Evolutionary conservation across 495 filamentous ascomycete species (phyloP).

Genomic region (Aspergillus affinis): DNA sequence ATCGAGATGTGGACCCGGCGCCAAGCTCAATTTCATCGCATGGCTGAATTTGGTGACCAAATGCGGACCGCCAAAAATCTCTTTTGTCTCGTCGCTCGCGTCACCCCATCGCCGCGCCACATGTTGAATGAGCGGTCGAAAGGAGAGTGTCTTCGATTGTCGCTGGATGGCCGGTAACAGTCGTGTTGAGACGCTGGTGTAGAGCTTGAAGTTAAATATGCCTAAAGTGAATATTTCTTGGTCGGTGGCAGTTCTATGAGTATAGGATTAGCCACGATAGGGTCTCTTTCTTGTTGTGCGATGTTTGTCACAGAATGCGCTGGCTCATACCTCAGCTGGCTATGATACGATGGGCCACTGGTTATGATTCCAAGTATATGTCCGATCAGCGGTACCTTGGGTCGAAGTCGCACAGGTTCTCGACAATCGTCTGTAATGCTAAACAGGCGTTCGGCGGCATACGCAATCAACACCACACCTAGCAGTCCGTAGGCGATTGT

Average conservation of each 20-base stretch:
- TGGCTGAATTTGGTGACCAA: conserved; percentile 2
- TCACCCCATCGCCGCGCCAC: conserved; percentile 3
- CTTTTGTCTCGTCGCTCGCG: conserved; percentile 3
- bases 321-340: not conserved
- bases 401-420: not conserved
- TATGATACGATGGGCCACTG: conserved; percentile 3
- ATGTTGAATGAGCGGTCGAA: conserved; percentile 1
- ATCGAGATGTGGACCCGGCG: not conserved
- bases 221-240: conserved; percentile 1
- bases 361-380: not conserved
- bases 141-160: conserved; percentile 3
- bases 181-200: not conserved
- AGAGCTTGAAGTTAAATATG: conserved; percentile 6
- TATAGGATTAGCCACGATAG: no score
- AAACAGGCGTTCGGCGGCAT: not conserved
- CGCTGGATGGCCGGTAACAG: conserved; percentile 1
- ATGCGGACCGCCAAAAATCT: conserved; percentile 4
- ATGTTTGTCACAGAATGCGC: not conserved
- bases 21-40: not conserved
- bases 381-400: conserved; percentile 4
- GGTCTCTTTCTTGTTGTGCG: not conserved
- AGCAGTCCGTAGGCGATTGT: not conserved
- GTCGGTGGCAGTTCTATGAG: not conserved
- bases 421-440: conserved; percentile 2
- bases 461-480: not conserved